Evolutionary conservation across 305 asterid genomes (phyloP).

Genomic region (Fraxinus greggii): DNA sequence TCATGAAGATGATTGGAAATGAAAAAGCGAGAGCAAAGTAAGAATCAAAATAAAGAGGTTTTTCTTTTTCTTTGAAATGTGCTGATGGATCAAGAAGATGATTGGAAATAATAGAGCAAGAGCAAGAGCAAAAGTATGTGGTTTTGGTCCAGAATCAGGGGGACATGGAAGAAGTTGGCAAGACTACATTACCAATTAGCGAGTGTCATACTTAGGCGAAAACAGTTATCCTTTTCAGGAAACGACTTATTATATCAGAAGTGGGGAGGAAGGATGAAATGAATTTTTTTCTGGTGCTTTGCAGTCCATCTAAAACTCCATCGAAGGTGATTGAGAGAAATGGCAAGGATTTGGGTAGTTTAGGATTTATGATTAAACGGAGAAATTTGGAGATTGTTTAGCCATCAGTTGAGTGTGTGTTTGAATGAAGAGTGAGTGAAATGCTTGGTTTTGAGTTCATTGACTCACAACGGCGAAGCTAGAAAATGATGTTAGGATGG

Average conservation of each 20-base stretch:
- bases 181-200: background rate
- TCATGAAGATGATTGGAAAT: background rate
- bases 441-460: background rate
- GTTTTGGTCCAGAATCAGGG: background rate
- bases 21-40: background rate
- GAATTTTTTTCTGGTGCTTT: background rate
- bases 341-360: background rate
- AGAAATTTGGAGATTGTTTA: background rate
- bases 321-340: background rate
- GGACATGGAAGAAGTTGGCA: background rate
- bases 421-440: background rate
- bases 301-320: background rate
- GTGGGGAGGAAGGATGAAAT: background rate
- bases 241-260: background rate
- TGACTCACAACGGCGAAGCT: too few relatives aligned
- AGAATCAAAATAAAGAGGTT: background rate
- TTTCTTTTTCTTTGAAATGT: background rate
- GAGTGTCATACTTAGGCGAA: background rate
- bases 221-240: background rate
- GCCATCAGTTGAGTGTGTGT: background rate
- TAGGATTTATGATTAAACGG: background rate
- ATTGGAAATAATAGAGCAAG: background rate
- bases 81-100: background rate
- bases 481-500: too few relatives aligned
- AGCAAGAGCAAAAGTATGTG: background rate